Evolutionary conservation across 2,329 filamentous ascomycete species (phyloP).

Genomic region (Cladophialophora exuberans): DNA sequence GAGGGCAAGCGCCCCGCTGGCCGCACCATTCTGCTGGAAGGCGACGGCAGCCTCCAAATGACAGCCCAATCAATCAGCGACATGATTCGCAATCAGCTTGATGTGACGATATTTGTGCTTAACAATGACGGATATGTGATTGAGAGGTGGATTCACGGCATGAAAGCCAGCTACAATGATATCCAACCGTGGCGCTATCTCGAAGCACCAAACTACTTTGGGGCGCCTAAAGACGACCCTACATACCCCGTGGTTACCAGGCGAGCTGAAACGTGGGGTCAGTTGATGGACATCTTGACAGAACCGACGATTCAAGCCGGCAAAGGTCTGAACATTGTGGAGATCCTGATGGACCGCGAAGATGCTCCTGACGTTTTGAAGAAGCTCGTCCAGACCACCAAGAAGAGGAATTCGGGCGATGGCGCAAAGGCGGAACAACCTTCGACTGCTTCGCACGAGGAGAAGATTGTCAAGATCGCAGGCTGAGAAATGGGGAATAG

Average conservation of each 20-base stretch:
- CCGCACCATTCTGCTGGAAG: conserved; percentile 61
- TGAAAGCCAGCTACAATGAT: conserved; percentile 59
- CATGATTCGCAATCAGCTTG: conserved; percentile 60
- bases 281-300: conserved; percentile 28
- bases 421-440: conserved; percentile 8
- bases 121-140: conserved; percentile 66
- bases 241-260: conserved; percentile 30
- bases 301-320: conserved; percentile 41
- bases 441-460: conserved; percentile 14
- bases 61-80: conserved; percentile 68
- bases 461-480: conserved; percentile 27
- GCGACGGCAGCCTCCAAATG: conserved; percentile 68
- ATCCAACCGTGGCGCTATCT: conserved; percentile 57
- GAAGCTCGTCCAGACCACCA: conserved; percentile 34
- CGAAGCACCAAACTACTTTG: conserved; percentile 44
- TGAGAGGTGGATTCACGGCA: conserved; percentile 61
- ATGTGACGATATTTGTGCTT: conserved; percentile 56
- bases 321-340: conserved; percentile 46
- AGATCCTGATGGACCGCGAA: conserved; percentile 45
- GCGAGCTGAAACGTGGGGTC: conserved; percentile 31
- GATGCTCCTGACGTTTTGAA: conserved; percentile 42
- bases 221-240: conserved; percentile 30
- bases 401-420: conserved; percentile 31
- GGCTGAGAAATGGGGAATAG: conserved; percentile 12
- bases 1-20: conserved; percentile 55